A percentile compares a stretch with the other conserved stretches of the same genome.
Conservation (phyloP, 768 basidiomycete genomes). For the Auriscalpium microsporum region DNA sequence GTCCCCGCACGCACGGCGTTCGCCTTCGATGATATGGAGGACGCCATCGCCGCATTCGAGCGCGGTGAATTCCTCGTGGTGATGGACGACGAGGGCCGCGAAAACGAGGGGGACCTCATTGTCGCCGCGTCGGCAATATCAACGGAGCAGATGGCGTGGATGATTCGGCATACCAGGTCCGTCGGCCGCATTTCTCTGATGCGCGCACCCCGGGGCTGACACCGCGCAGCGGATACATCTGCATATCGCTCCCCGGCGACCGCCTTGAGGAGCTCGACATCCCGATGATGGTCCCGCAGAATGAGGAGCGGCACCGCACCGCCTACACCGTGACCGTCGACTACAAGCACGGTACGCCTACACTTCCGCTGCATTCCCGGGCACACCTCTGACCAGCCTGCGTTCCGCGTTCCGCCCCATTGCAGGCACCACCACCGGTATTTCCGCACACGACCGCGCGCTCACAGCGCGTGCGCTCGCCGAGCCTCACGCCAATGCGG, state of each 20-base stretch:
- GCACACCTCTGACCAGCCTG: neutral
- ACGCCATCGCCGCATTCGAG: constrained; percentile 66
- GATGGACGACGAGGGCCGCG: constrained; percentile 92
- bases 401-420: neutral
- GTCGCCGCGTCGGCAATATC: constrained; percentile 78
- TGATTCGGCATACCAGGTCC: constrained; percentile 93
- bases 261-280: constrained; percentile 73
- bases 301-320: constrained; percentile 85
- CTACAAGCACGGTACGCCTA: constrained; percentile 67
- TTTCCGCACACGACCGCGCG: constrained; percentile 92
- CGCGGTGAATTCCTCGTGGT: constrained; percentile 90
- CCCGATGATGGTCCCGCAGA: constrained; percentile 89
- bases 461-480: constrained; percentile 82
- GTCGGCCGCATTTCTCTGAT: constrained; percentile 13
- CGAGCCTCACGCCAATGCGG: constrained; percentile 39
- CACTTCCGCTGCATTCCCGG: constrained; percentile 1
- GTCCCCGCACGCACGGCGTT: constrained; percentile 30
- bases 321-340: constrained; percentile 97
- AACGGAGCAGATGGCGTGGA: constrained; percentile 98
- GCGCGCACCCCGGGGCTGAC: neutral
- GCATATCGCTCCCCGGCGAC: constrained; percentile 70
- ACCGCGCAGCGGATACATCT: constrained; percentile 80
- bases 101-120: constrained; percentile 97
- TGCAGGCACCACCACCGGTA: constrained; percentile 87
- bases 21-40: constrained; percentile 73